Evolutionary conservation across 495 filamentous ascomycete species (phyloP).

Genomic region (Ascodesmis nigricans): DNA sequence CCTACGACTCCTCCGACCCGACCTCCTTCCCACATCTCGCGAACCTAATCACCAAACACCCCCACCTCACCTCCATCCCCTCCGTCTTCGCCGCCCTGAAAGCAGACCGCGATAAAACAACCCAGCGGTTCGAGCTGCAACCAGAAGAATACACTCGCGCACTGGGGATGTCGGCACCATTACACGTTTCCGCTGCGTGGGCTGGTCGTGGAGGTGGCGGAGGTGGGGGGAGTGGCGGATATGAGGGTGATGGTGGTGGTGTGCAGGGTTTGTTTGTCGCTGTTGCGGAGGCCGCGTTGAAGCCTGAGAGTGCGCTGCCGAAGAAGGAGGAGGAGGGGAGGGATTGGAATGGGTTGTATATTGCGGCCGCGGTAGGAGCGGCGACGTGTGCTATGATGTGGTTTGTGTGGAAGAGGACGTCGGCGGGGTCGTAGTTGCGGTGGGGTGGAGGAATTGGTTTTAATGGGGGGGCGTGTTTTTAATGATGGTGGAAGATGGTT

Average conservation of each 20-base stretch:
- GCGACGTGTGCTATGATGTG: slow-evolving; percentile 25
- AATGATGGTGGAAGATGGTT: too few species aligned
- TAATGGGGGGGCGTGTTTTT: too few species aligned
- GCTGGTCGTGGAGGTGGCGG: slow-evolving; percentile 40
- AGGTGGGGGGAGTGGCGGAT: too few species aligned
- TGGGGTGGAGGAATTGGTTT: too few species aligned
- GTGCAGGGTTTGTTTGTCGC: slow-evolving; percentile 20
- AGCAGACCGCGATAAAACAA: slow-evolving; percentile 83
- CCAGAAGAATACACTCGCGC: slow-evolving; percentile 75
- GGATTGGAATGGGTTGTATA: slow-evolving; percentile 64
- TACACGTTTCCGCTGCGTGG: slow-evolving; percentile 91
- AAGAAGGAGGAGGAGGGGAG: slow-evolving; percentile 61
- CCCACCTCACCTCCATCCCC: slow-evolving; percentile 66
- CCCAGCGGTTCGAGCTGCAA: slow-evolving; percentile 71
- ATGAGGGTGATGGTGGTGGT: too few species aligned
- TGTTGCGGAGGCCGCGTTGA: slow-evolving; percentile 74
- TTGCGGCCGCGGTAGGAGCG: slow-evolving; percentile 62
- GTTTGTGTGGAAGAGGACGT: slow-evolving; percentile 16
- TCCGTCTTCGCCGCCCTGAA: slow-evolving; percentile 82
- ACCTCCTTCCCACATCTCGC: slow-evolving; percentile 86
- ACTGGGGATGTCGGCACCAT: slow-evolving; percentile 59
- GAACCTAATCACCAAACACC: slow-evolving; percentile 42
- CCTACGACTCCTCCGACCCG: slow-evolving; percentile 89
- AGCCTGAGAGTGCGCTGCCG: slow-evolving; percentile 69
- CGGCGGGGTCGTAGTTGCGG: too few species aligned